Conservation (phyloP, 2,329 filamentous ascomycete genomes). For the Zopfia rhizophila region DNA sequence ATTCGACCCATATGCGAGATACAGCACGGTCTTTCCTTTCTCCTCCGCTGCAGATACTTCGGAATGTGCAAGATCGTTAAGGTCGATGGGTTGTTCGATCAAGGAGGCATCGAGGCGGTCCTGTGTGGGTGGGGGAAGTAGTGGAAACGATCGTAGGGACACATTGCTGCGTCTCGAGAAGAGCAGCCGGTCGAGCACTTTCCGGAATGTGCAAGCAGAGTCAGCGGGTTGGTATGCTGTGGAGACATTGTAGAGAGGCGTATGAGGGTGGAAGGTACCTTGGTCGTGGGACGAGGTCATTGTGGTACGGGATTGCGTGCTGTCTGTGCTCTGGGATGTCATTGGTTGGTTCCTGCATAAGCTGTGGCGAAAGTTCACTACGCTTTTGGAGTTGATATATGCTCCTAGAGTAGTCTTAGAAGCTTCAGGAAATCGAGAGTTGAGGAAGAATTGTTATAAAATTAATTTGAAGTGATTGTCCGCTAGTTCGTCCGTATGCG, state of each 20-base stretch:
- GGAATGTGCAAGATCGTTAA: conserved; percentile 24
- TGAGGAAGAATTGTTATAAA: not conserved
- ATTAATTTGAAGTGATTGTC: conserved; percentile 4
- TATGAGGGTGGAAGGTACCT: too few relatives aligned
- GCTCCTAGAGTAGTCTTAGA: too few relatives aligned
- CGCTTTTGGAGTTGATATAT: not conserved
- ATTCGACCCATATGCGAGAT: conserved; percentile 87
- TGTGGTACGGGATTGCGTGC: conserved; percentile 37
- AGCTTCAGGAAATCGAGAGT: conserved; percentile 4
- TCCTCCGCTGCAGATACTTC: conserved; percentile 28
- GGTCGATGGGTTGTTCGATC: conserved; percentile 37
- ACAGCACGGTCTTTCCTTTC: conserved; percentile 49
- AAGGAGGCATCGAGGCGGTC: conserved; percentile 47
- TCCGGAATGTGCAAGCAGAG: conserved; percentile 13
- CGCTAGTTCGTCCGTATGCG: conserved; percentile 18
- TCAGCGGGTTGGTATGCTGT: conserved; percentile 15
- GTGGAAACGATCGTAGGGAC: conserved; percentile 25
- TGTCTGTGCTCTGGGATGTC: conserved; percentile 29
- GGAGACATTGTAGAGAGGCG: conserved; percentile 1
- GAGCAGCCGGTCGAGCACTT: conserved; percentile 22
- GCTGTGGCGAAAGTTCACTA: conserved; percentile 4
- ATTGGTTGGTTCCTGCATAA: conserved; percentile 34
- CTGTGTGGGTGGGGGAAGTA: conserved; percentile 33
- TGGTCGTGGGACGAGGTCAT: conserved; percentile 32
- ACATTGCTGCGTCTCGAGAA: conserved; percentile 16